Evolutionary conservation across 2,329 filamentous ascomycete species (phyloP).

Genomic region (Hypoxylon sp.): DNA sequence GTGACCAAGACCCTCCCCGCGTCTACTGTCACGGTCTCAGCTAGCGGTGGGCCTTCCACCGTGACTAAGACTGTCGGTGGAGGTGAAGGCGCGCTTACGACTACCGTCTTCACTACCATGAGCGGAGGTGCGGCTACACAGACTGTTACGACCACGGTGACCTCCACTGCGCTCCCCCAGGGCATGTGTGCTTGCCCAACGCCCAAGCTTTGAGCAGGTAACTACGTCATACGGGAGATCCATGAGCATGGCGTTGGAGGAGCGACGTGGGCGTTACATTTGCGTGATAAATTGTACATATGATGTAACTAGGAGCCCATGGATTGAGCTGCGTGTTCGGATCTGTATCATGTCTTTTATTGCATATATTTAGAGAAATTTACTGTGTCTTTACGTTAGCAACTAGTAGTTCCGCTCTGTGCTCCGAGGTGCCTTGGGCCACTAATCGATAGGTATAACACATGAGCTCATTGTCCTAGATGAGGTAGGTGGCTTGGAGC

Average conservation of each 20-base stretch:
- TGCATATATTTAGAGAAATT: conserved; percentile 20
- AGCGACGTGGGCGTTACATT: conserved; percentile 14
- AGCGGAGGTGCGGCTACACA: conserved; percentile 11
- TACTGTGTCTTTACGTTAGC: neutral
- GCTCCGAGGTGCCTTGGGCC: neutral
- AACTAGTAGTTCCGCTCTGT: neutral
- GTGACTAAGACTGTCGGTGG: conserved; percentile 39
- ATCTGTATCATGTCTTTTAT: conserved; percentile 20
- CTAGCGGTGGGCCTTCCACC: conserved; percentile 10
- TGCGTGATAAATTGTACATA: conserved; percentile 9
- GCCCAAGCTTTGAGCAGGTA: neutral
- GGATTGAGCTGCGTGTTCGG: neutral
- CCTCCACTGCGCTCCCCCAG: conserved; percentile 23
- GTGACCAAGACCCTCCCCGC: conserved; percentile 29
- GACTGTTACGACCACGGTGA: conserved; percentile 37
- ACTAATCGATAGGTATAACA: neutral
- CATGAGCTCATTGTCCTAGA: neutral
- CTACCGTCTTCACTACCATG: conserved; percentile 31
- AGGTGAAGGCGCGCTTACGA: conserved; percentile 22
- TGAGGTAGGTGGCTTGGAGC: neutral
- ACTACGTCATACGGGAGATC: neutral
- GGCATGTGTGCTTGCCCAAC: conserved; percentile 34
- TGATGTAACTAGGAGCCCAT: neutral
- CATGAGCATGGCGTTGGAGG: neutral
- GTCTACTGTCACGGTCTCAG: conserved; percentile 4